These are phyloP conservation scores for Cladochytrium replicatum DNA, from an alignment of 192 early-diverging fungal species.

Conservation along the genomic window DNA sequence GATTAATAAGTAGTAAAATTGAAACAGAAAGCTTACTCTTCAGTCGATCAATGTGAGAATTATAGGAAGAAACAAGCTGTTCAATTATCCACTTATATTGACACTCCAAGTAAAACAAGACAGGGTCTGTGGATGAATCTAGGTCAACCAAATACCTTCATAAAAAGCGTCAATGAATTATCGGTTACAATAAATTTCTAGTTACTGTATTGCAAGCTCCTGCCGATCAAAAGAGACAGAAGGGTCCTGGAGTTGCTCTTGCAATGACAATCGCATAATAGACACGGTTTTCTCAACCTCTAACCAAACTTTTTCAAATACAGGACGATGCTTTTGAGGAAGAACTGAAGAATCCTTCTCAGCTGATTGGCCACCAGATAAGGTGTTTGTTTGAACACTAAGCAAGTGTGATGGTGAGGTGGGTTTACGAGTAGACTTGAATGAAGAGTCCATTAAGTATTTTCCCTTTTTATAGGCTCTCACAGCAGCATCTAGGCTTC, in stretches of 20 bases:
- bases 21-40: constrained; percentile 12
- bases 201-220: constrained; percentile 74
- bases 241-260: constrained; percentile 63
- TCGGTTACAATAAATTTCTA: constrained; percentile 10
- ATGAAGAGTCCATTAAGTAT: constrained; percentile 57
- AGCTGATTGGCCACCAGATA: background rate
- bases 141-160: constrained; percentile 60
- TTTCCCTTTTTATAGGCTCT: constrained; percentile 95
- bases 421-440: constrained; percentile 8
- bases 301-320: constrained; percentile 92
- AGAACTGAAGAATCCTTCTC: constrained; percentile 23
- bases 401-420: background rate
- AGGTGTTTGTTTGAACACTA: background rate
- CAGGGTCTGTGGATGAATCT: constrained; percentile 75
- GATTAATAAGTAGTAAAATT: constrained; percentile 1
- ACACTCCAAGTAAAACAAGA: constrained; percentile 76
- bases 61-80: constrained; percentile 61
- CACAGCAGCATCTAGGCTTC: constrained; percentile 80
- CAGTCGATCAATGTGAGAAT: constrained; percentile 17
- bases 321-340: constrained; percentile 44
- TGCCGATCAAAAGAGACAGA: constrained; percentile 77
- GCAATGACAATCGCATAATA: constrained; percentile 60
- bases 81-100: constrained; percentile 81
- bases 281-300: constrained; percentile 81
- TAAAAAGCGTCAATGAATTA: constrained; percentile 9